Evolutionary conservation across 1,139 yeast species (phyloP).

Genomic region (Meyerozyma guilliermondii): DNA sequence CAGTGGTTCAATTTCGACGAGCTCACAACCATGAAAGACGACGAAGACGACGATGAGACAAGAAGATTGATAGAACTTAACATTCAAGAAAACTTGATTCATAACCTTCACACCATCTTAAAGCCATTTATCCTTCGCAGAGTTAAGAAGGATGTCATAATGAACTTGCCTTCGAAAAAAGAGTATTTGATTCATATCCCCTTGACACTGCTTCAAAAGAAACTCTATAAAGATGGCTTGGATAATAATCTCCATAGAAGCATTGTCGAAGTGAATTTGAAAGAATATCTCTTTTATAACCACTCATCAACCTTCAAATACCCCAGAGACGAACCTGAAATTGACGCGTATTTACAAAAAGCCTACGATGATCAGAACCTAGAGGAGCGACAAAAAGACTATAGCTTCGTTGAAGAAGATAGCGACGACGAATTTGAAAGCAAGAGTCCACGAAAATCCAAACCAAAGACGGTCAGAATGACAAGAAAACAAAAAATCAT

Average conservation of each 20-base stretch:
- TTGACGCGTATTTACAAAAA: conserved; percentile 35
- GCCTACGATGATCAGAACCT: conserved; percentile 11
- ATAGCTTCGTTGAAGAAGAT: conserved; percentile 19
- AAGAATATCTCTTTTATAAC: conserved; percentile 39
- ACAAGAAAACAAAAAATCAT: conserved; percentile 14
- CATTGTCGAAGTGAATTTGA: conserved; percentile 39
- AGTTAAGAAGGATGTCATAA: conserved; percentile 66
- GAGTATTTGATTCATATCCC: conserved; percentile 80
- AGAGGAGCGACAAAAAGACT: neutral
- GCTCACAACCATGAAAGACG: conserved; percentile 34
- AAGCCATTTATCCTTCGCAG: conserved; percentile 85
- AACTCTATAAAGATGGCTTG: conserved; percentile 59
- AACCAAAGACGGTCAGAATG: conserved; percentile 4
- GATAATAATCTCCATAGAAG: conserved; percentile 37
- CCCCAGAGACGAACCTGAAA: conserved; percentile 17
- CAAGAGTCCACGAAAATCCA: conserved; percentile 2
- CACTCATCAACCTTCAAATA: conserved; percentile 15
- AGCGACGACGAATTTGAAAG: conserved; percentile 23
- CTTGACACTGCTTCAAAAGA: conserved; percentile 56
- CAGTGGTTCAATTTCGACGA: conserved; percentile 87
- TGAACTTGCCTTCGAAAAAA: conserved; percentile 74
- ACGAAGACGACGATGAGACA: conserved; percentile 17
- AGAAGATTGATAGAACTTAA: conserved; percentile 52
- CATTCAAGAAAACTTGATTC: conserved; percentile 58
- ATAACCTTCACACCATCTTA: conserved; percentile 78